Evolutionary conservation across 495 filamentous ascomycete genomes (phyloP).

Genomic region (Xylaria grammica): DNA sequence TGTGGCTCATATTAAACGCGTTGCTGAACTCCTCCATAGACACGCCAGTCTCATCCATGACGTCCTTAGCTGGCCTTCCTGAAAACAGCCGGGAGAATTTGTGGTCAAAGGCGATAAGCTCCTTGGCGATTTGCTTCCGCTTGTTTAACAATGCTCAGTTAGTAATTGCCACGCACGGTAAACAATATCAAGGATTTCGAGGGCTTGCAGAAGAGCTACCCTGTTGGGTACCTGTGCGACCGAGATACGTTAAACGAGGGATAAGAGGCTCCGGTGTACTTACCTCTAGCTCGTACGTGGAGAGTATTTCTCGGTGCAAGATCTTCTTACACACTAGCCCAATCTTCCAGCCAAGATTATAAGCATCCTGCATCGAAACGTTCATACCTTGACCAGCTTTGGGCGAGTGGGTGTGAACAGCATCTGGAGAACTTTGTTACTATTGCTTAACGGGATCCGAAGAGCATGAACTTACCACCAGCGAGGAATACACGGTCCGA

Average conservation of each 20-base stretch:
- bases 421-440: slow-evolving; percentile 45
- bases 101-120: slow-evolving; percentile 75
- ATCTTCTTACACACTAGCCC: slow-evolving; percentile 62
- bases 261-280: not conserved
- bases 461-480: slow-evolving; percentile 40
- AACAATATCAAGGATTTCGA: too few species aligned
- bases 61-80: slow-evolving; percentile 48
- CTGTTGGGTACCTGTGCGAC: too few species aligned
- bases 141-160: not conserved
- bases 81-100: slow-evolving; percentile 58
- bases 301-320: slow-evolving; percentile 58
- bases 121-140: slow-evolving; percentile 69
- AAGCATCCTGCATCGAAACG: slow-evolving; percentile 68
- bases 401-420: slow-evolving; percentile 68
- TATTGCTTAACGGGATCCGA: not conserved
- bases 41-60: slow-evolving; percentile 49
- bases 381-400: slow-evolving; percentile 84
- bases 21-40: slow-evolving; percentile 53
- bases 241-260: too few species aligned
- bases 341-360: slow-evolving; percentile 80
- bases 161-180: not conserved
- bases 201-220: too few species aligned
- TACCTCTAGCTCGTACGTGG: slow-evolving; percentile 70
- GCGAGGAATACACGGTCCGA: slow-evolving; percentile 69
- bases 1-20: slow-evolving; percentile 43